phyloP scores from a whole-genome alignment of 2,329 filamentous ascomycete genomes.

The Curvularia eragrostidis region DNA sequence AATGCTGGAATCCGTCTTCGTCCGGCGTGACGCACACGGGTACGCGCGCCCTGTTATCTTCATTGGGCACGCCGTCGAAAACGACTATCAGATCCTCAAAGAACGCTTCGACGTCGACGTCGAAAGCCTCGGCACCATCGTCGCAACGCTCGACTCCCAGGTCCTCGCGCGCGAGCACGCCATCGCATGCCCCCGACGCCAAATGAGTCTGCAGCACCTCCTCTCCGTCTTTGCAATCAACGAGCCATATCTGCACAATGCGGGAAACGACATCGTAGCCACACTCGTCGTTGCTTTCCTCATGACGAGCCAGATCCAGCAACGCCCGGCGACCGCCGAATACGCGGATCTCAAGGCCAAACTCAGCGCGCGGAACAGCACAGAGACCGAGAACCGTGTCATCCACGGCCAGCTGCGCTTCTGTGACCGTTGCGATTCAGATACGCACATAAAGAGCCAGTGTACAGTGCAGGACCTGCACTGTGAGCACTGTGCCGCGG shows the following conservation, averaged over 20 bases:
- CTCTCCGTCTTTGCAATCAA: conserved; percentile 4
- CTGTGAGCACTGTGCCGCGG: not conserved
- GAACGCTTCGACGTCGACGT: conserved; percentile 26
- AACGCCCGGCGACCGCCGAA: not conserved
- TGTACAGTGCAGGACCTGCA: not conserved
- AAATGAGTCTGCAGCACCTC: conserved; percentile 11
- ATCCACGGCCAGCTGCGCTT: not conserved
- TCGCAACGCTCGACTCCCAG: conserved; percentile 30
- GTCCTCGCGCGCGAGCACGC: conserved; percentile 22
- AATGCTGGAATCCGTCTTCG: conserved; percentile 15
- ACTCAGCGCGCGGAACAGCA: not conserved
- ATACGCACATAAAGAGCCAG: not conserved
- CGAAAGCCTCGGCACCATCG: conserved; percentile 13
- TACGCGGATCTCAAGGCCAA: conserved; percentile 3
- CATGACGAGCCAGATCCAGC: not conserved
- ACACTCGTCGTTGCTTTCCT: conserved; percentile 20
- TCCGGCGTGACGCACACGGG: not conserved
- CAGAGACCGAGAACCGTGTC: not conserved
- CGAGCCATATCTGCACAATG: conserved; percentile 24
- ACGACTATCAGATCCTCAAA: conserved; percentile 25
- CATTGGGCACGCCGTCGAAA: conserved; percentile 29
- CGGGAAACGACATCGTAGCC: conserved; percentile 22
- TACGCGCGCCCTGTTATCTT: conserved; percentile 24
- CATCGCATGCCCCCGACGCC: not conserved
- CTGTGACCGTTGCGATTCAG: conserved; percentile 1